Evolutionary conservation across 2,329 filamentous ascomycete species (phyloP).

Genomic region (Rhynchosporium secalis): DNA sequence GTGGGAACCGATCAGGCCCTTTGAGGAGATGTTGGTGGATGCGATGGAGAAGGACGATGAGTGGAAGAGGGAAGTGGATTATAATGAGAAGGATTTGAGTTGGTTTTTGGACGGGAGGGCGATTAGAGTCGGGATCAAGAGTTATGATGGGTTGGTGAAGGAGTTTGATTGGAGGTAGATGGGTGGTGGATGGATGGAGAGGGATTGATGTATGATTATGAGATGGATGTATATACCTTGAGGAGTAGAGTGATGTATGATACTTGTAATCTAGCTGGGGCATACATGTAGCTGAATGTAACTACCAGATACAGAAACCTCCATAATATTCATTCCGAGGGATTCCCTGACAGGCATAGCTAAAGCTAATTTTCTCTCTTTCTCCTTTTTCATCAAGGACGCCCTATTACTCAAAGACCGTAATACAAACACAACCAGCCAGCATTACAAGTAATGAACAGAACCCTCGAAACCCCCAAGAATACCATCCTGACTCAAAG

Average conservation of each 20-base stretch:
- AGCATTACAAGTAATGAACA: background rate
- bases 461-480: background rate
- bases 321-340: background rate
- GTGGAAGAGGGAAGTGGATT: constrained; percentile 16
- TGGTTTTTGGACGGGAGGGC: constrained; percentile 13
- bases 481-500: background rate
- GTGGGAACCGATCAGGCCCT: constrained; percentile 16
- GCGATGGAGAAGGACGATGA: constrained; percentile 21
- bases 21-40: constrained; percentile 13
- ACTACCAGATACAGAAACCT: background rate
- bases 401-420: constrained; percentile 2
- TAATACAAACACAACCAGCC: background rate
- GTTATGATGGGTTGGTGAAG: background rate
- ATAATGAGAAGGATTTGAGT: background rate
- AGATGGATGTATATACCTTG: background rate
- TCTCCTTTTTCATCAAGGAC: background rate
- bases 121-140: background rate
- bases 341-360: background rate
- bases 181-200: background rate
- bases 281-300: background rate
- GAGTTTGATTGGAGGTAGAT: constrained; percentile 11
- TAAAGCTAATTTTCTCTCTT: background rate
- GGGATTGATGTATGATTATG: background rate
- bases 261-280: constrained; percentile 1
- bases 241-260: background rate